These are phyloP conservation scores for Globisporangium barbulae DNA, from an alignment of 352 stramenopile species.

Conservation along the genomic window DNA sequence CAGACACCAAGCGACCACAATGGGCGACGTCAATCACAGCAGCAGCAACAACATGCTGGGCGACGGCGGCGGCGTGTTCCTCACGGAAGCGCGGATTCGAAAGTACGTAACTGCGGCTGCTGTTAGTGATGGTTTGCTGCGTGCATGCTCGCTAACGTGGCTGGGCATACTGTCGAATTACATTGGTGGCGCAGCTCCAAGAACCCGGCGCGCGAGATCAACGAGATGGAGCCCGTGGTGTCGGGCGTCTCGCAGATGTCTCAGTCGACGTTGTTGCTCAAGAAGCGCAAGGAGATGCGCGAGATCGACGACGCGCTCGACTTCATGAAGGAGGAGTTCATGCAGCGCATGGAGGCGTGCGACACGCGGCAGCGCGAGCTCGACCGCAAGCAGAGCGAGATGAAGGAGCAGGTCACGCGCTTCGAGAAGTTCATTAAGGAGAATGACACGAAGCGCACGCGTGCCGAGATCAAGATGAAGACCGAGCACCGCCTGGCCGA, in stretches of 20 bases:
- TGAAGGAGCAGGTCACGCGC: constrained; percentile 88
- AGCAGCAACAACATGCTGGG: constrained; percentile 31
- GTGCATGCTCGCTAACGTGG: background rate
- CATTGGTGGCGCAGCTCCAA: constrained; percentile 25
- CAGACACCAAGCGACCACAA: background rate
- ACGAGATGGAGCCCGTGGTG: constrained; percentile 72
- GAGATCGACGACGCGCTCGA: constrained; percentile 91
- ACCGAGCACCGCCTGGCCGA: constrained; percentile 72
- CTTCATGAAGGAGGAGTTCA: constrained; percentile 93
- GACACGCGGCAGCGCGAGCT: constrained; percentile 77
- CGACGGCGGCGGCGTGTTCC: constrained; percentile 59
- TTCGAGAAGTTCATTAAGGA: constrained; percentile 95
- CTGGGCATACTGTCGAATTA: background rate
- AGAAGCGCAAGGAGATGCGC: constrained; percentile 92
- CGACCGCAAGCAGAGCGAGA: constrained; percentile 86
- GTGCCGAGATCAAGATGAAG: constrained; percentile 88
- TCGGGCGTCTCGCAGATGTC: constrained; percentile 86
- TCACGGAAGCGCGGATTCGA: constrained; percentile 65
- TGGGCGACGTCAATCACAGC: constrained; percentile 12
- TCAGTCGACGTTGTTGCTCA: constrained; percentile 89
- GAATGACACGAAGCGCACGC: constrained; percentile 88
- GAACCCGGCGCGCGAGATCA: constrained; percentile 50
- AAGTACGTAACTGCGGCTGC: constrained; percentile 6
- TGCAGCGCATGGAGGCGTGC: constrained; percentile 85
- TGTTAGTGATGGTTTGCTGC: background rate